A percentile compares a stretch with the other conserved stretches of the same genome.
Conservation (phyloP, 192 early-diverging fungal species). For the Linnemannia hyalina region DNA sequence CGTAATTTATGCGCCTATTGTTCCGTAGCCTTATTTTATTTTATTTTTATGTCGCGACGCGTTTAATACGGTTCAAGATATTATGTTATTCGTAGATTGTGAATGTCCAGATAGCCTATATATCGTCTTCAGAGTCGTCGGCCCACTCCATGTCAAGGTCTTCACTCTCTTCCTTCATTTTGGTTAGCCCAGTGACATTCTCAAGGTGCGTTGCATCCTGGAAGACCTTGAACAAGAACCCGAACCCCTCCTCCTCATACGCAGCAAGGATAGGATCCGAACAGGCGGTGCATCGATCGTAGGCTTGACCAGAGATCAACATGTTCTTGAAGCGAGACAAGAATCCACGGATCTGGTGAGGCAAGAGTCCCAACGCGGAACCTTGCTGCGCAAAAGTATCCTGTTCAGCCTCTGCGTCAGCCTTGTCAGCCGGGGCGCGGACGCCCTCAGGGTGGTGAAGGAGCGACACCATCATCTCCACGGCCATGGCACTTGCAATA, state of each 20-base stretch:
- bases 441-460: conserved; percentile 83
- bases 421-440: conserved; percentile 65
- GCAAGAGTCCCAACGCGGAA: conserved; percentile 78
- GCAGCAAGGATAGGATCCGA: conserved; percentile 73
- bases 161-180: conserved; percentile 86
- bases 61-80: no score
- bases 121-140: conserved; percentile 65
- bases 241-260: conserved; percentile 76
- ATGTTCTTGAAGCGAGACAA: conserved; percentile 88
- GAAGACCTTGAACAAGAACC: conserved; percentile 83
- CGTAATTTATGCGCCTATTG: no score
- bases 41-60: no score
- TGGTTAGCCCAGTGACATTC: conserved; percentile 84
- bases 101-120: no score
- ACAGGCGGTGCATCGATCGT: conserved; percentile 93
- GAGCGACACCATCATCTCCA: conserved; percentile 91
- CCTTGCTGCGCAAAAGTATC: background rate
- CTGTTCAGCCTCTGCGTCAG: conserved; percentile 52
- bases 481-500: conserved; percentile 87
- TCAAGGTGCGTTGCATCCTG: conserved; percentile 85
- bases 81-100: no score
- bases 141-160: conserved; percentile 85
- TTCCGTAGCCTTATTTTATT: no score
- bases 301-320: conserved; percentile 85
- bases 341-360: conserved; percentile 97